These are phyloP conservation scores for Scheffersomyces parashehatae DNA, from an alignment of 1,139 yeast genomes.

Conservation along the genomic window DNA sequence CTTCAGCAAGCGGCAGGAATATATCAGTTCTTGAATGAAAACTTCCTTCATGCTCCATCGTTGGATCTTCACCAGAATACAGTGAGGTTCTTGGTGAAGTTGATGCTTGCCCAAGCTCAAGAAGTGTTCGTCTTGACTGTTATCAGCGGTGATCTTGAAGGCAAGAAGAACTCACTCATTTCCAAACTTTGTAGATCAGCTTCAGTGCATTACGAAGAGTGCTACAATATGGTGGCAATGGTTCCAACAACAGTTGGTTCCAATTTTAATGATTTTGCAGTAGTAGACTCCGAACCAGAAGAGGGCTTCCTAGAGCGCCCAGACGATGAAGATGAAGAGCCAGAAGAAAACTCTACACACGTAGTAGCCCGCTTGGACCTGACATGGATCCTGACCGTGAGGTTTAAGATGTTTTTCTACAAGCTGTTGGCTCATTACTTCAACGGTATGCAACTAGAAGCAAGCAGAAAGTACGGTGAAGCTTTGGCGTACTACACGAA, in stretches of 20 bases:
- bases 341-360: conserved; percentile 41
- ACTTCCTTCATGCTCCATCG: conserved; percentile 89
- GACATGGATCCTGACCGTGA: conserved; percentile 43
- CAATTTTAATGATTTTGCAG: conserved; percentile 15
- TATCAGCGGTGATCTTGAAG: conserved; percentile 48
- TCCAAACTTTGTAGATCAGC: conserved; percentile 73
- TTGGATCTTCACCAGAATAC: conserved; percentile 73
- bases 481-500: conserved; percentile 68
- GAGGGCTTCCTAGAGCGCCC: conserved; percentile 10
- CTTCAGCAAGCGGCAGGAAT: conserved; percentile 84
- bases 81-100: conserved; percentile 59
- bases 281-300: conserved; percentile 13
- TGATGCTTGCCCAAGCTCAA: conserved; percentile 87
- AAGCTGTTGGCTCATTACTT: conserved; percentile 49
- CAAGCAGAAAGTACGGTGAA: conserved; percentile 63
- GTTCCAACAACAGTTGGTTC: conserved; percentile 17
- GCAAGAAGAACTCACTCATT: conserved; percentile 62
- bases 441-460: conserved; percentile 52
- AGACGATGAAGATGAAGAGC: conserved; percentile 21
- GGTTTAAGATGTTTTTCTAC: conserved; percentile 51
- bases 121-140: conserved; percentile 75
- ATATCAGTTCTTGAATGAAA: conserved; percentile 69
- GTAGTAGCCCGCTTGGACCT: conserved; percentile 48
- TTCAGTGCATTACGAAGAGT: conserved; percentile 53
- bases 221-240: conserved; percentile 38